Evolutionary conservation across 2,329 filamentous ascomycete genomes (phyloP).

Genomic region (Didymella lethalis): DNA sequence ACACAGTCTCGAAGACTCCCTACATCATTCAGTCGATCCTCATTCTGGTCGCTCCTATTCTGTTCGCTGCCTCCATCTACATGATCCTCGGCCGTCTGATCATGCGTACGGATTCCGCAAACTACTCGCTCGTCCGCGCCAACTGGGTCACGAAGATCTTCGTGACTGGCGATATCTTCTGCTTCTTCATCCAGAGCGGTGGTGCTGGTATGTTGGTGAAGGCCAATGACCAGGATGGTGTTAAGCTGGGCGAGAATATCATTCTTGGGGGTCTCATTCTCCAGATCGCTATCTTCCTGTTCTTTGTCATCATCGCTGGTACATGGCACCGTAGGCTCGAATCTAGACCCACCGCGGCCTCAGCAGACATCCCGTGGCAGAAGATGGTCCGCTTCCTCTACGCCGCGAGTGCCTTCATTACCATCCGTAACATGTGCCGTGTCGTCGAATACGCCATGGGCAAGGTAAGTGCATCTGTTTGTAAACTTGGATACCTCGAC

Average conservation of each 20-base stretch:
- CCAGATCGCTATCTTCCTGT: slow-evolving; percentile 65
- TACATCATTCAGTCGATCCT: slow-evolving; percentile 54
- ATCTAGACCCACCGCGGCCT: slow-evolving; percentile 38
- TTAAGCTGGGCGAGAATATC: slow-evolving; percentile 58
- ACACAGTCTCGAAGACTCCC: slow-evolving; percentile 38
- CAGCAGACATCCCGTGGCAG: slow-evolving; percentile 44
- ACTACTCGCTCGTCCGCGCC: slow-evolving; percentile 54
- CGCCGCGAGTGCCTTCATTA: slow-evolving; percentile 52
- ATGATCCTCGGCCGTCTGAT: slow-evolving; percentile 57
- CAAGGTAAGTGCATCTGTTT: slow-evolving; percentile 23
- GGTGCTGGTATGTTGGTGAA: slow-evolving; percentile 56
- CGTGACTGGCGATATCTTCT: slow-evolving; percentile 62
- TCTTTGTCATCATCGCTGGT: slow-evolving; percentile 61
- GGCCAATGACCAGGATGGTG: slow-evolving; percentile 31
- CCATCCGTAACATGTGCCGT: slow-evolving; percentile 57
- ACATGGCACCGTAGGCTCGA: slow-evolving; percentile 60
- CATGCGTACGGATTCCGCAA: slow-evolving; percentile 52
- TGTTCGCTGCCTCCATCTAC: slow-evolving; percentile 59
- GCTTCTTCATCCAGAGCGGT: slow-evolving; percentile 60
- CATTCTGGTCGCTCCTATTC: slow-evolving; percentile 54
- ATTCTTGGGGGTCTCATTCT: slow-evolving; percentile 65
- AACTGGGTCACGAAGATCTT: slow-evolving; percentile 63
- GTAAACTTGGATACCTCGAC: background rate
- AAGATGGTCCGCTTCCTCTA: slow-evolving; percentile 50
- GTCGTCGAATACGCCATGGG: slow-evolving; percentile 57